Percentiles rank a stretch among this genome's conserved stretches.
Conservation (phyloP, 108 stramenopile species). For the Pseudonitzschia pungens region DNA sequence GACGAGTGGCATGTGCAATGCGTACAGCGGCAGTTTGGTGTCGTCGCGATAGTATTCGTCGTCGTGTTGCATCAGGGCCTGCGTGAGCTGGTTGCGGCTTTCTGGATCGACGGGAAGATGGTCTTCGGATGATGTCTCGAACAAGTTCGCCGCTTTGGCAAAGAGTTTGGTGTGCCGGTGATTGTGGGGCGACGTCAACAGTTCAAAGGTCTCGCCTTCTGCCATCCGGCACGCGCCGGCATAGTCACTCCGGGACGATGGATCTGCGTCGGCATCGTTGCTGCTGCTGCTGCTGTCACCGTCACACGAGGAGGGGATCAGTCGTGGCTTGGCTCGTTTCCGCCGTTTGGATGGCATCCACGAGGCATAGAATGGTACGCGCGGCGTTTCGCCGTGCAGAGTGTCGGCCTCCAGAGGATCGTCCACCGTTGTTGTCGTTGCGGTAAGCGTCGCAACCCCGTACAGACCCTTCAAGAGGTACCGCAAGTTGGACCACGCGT, state of each 20-base stretch:
- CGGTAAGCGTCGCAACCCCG: background rate
- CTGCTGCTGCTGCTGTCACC: background rate
- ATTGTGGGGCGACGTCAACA: slow-evolving; percentile 6
- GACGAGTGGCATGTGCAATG: slow-evolving; percentile 6
- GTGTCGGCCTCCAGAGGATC: too few species aligned
- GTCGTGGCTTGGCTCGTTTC: background rate
- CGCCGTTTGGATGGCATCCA: background rate
- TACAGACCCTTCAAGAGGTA: background rate
- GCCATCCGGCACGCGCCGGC: background rate
- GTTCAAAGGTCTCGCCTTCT: background rate
- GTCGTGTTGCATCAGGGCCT: background rate
- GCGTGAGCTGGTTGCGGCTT: background rate
- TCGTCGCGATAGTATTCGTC: slow-evolving; percentile 6
- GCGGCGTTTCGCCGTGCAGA: too few species aligned
- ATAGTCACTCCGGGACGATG: background rate
- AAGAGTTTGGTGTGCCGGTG: background rate
- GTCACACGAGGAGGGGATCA: background rate
- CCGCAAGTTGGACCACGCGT: slow-evolving; percentile 3
- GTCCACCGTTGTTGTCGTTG: background rate
- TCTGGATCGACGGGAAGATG: background rate
- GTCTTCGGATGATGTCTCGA: background rate
- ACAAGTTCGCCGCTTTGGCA: background rate
- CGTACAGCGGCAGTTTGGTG: slow-evolving; percentile 4
- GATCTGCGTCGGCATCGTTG: background rate
- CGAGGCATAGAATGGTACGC: too few species aligned